These are phyloP conservation scores for Tillandsia fasciculata DNA, from an alignment of 176 grass and related monocot species.

Conservation along the genomic window DNA sequence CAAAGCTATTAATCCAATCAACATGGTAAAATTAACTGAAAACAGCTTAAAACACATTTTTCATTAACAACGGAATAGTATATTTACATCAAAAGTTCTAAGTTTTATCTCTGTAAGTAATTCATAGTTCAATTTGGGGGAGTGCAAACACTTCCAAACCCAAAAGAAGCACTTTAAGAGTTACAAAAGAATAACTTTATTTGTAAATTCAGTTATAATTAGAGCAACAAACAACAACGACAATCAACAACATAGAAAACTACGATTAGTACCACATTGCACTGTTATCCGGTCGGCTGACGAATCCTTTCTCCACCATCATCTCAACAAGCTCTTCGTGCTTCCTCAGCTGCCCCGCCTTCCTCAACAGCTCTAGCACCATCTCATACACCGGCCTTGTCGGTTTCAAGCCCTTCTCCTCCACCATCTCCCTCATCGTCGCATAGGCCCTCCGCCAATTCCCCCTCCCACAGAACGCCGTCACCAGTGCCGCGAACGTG, in stretches of 20 bases:
- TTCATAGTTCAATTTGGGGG: too few relatives aligned
- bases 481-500: conserved; percentile 50
- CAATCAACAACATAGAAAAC: neutral
- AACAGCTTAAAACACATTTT: neutral
- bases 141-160: too few relatives aligned
- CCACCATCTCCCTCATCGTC: conserved; percentile 57
- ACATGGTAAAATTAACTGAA: too few relatives aligned
- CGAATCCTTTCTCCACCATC: conserved; percentile 68
- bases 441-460: conserved; percentile 47
- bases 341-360: conserved; percentile 56
- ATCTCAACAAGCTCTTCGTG: conserved; percentile 60
- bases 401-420: conserved; percentile 73
- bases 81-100: too few relatives aligned
- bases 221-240: neutral
- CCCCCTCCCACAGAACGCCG: conserved; percentile 58
- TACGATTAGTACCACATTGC: conserved; percentile 1
- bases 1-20: too few relatives aligned
- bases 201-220: neutral
- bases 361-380: conserved; percentile 53
- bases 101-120: too few relatives aligned
- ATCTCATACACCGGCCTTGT: conserved; percentile 36
- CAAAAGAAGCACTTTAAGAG: too few relatives aligned
- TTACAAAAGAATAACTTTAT: too few relatives aligned
- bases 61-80: neutral
- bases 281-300: conserved; percentile 9